Conservation (phyloP, 2,329 filamentous ascomycete genomes). For the Verticillium nubilum region DNA sequence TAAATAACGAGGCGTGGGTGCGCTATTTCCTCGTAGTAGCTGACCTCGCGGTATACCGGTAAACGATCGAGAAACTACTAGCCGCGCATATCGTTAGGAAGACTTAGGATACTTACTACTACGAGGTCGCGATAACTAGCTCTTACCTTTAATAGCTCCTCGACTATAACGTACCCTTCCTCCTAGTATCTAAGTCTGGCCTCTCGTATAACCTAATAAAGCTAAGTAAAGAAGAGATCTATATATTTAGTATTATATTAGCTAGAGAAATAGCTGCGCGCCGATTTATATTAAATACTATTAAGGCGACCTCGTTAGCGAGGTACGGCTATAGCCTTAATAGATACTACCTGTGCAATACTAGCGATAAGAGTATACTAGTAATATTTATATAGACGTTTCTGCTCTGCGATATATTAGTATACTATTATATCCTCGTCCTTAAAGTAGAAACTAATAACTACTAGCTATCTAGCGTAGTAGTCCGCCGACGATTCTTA, state of each 20-base stretch:
- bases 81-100: background rate
- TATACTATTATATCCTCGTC: background rate
- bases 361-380: background rate
- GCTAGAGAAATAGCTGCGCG: background rate
- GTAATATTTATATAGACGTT: background rate
- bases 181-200: background rate
- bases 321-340: background rate
- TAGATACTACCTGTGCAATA: background rate
- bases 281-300: background rate
- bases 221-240: background rate
- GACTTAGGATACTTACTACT: background rate
- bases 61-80: background rate
- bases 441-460: background rate
- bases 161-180: background rate
- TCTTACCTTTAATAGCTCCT: background rate
- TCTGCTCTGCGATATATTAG: background rate
- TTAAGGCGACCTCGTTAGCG: background rate
- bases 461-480: background rate
- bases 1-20: background rate
- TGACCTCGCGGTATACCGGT: background rate
- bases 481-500: background rate
- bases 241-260: background rate
- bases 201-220: background rate
- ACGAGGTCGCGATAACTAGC: background rate
- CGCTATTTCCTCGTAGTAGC: background rate